Conservation (phyloP, 805 yeast species). For the Lipomyces yamadae region DNA sequence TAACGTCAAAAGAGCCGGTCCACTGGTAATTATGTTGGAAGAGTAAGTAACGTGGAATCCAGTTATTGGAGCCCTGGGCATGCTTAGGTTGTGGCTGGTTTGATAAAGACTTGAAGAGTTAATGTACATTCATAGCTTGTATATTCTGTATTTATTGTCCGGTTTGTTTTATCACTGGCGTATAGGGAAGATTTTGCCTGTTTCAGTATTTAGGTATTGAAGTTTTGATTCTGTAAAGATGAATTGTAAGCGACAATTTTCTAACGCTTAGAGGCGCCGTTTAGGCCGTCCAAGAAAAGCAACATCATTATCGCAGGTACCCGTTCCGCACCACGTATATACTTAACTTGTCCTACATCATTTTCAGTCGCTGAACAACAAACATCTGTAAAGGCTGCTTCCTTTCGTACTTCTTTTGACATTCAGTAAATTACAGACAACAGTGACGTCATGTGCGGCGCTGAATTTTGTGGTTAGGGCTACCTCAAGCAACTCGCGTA, state of each 20-base stretch:
- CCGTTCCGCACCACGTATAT: no score
- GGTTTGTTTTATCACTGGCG: constrained; percentile 8
- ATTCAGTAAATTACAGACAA: no score
- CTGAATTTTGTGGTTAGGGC: no score
- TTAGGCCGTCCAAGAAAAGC: no score
- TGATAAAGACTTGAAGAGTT: background rate
- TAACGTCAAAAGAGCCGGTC: constrained; percentile 30
- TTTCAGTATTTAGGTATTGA: background rate
- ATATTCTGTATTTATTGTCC: constrained; percentile 2
- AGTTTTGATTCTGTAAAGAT: background rate
- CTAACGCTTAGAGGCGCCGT: no score
- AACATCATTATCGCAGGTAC: no score
- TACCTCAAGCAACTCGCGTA: no score
- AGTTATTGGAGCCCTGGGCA: background rate
- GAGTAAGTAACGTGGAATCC: constrained; percentile 7
- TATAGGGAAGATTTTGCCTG: background rate
- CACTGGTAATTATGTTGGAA: constrained; percentile 30
- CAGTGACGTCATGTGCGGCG: no score
- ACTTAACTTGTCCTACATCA: no score
- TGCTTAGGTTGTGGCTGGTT: background rate
- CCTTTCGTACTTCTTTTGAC: no score
- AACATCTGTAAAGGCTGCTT: no score
- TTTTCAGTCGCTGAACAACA: no score
- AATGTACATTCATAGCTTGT: background rate
- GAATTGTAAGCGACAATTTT: background rate